These are phyloP conservation scores for Hypholoma sublateritium DNA, from an alignment of 768 basidiomycete species.

Conservation along the genomic window DNA sequence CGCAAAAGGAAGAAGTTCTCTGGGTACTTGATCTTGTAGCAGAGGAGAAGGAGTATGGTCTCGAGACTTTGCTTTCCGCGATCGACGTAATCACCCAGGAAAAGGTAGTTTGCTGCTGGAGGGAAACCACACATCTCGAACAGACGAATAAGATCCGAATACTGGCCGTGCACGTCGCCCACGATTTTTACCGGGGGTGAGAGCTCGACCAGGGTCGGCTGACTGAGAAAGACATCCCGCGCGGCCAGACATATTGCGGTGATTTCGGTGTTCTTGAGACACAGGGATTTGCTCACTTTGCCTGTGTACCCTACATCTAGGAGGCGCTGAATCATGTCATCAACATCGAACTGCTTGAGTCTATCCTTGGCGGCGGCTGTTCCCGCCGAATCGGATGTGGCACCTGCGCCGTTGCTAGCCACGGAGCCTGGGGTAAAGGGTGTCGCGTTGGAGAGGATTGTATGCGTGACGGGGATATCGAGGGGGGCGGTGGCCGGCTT, in stretches of 20 bases:
- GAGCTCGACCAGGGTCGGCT: conserved; percentile 96
- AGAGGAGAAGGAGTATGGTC: conserved; percentile 93
- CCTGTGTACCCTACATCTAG: conserved; percentile 97
- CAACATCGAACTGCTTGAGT: conserved; percentile 81
- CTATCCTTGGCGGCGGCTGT: conserved; percentile 55
- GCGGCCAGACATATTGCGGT: conserved; percentile 92
- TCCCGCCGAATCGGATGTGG: conserved; percentile 39
- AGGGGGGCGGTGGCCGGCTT: conserved; percentile 51
- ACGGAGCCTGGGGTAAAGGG: conserved; percentile 55
- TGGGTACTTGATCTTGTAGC: conserved; percentile 99
- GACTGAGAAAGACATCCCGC: conserved; percentile 92
- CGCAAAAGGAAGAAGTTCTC: conserved; percentile 98
- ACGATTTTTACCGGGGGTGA: conserved; percentile 99
- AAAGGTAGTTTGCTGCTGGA: conserved; percentile 95
- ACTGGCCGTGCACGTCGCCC: conserved; percentile 98
- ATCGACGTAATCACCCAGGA: conserved; percentile 99
- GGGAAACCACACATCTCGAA: conserved; percentile 99
- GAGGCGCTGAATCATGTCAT: conserved; percentile 97
- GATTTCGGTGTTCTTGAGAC: conserved; percentile 95
- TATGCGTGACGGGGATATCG: conserved; percentile 79
- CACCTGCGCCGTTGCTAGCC: conserved; percentile 35
- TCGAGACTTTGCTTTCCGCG: conserved; percentile 98
- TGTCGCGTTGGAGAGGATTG: conserved; percentile 77
- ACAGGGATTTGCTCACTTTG: conserved; percentile 95
- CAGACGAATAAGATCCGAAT: conserved; percentile 95